phyloP scores from a whole-genome alignment of 257 asterid genomes.

The Nemophila menziesii region DNA sequence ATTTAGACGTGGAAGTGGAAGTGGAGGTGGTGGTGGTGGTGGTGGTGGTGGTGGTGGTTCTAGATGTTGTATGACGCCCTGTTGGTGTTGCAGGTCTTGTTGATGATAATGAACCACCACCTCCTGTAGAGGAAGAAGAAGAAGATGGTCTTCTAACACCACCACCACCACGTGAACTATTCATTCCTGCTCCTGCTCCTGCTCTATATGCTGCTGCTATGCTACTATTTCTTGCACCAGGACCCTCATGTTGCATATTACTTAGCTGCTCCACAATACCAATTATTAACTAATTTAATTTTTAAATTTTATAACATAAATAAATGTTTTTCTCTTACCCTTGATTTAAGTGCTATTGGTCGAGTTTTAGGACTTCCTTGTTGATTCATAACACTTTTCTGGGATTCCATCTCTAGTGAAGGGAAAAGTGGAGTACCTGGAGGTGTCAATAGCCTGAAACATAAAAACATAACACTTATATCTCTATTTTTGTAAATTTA shows the following conservation, averaged over 20 bases:
- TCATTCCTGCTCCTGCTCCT: slow-evolving; percentile 44
- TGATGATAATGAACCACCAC: too few species aligned
- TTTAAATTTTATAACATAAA: too few species aligned
- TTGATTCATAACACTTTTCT: slow-evolving; percentile 66
- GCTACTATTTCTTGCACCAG: slow-evolving; percentile 49
- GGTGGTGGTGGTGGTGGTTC: slow-evolving; percentile 28
- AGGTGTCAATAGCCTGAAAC: slow-evolving; percentile 93
- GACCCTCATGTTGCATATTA: slow-evolving; percentile 64
- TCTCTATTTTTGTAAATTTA: too few species aligned
- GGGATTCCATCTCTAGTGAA: slow-evolving; percentile 86
- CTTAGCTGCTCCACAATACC: too few species aligned
- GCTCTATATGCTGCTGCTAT: slow-evolving; percentile 60
- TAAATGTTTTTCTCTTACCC: slow-evolving; percentile 45
- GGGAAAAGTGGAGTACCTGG: slow-evolving; percentile 99
- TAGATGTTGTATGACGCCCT: slow-evolving; percentile 60
- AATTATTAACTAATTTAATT: too few species aligned
- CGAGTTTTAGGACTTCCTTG: slow-evolving; percentile 70
- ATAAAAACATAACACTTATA: slow-evolving; percentile 1
- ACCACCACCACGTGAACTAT: slow-evolving; percentile 46
- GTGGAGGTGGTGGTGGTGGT: slow-evolving; percentile 19
- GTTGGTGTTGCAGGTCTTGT: slow-evolving; percentile 92
- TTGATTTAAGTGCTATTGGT: slow-evolving; percentile 75
- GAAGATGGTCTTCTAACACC: slow-evolving; percentile 84
- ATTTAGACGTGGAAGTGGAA: slow-evolving; percentile 32
- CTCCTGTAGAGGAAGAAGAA: slow-evolving; percentile 90